These are phyloP conservation scores for Bolboschoenoplectus hybrid DNA, from an alignment of 202 grass and related monocot genomes.

Conservation along the genomic window DNA sequence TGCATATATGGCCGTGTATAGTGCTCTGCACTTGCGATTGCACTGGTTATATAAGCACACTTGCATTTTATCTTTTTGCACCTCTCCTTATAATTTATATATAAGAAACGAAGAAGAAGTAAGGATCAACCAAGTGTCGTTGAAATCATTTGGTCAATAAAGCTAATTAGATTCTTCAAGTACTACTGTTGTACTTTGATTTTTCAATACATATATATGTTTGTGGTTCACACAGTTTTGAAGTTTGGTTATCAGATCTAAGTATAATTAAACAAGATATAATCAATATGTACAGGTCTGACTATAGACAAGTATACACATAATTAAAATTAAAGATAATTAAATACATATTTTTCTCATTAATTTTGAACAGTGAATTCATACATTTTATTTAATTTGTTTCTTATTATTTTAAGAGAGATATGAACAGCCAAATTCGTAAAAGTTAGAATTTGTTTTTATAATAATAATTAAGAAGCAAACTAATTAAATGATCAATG, in stretches of 20 bases:
- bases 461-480: no score
- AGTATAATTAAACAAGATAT: no score
- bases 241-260: background rate
- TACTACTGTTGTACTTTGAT: background rate
- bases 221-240: background rate
- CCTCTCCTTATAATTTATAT: background rate
- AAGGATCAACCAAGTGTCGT: background rate
- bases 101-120: background rate
- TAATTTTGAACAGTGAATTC: no score
- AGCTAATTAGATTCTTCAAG: slow-evolving; percentile 27
- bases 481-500: no score
- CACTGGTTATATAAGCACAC: slow-evolving; percentile 35
- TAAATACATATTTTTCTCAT: no score
- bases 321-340: no score
- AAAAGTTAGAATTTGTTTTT: no score
- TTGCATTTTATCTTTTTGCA: slow-evolving; percentile 1
- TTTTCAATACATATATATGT: background rate
- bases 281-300: no score
- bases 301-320: no score
- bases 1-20: slow-evolving; percentile 24
- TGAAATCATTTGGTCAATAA: slow-evolving; percentile 34
- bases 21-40: slow-evolving; percentile 31
- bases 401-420: no score
- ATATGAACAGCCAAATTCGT: no score
- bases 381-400: no score